These are phyloP conservation scores for Botryotinia convoluta DNA, from an alignment of 2,329 filamentous ascomycete species.

Conservation along the genomic window DNA sequence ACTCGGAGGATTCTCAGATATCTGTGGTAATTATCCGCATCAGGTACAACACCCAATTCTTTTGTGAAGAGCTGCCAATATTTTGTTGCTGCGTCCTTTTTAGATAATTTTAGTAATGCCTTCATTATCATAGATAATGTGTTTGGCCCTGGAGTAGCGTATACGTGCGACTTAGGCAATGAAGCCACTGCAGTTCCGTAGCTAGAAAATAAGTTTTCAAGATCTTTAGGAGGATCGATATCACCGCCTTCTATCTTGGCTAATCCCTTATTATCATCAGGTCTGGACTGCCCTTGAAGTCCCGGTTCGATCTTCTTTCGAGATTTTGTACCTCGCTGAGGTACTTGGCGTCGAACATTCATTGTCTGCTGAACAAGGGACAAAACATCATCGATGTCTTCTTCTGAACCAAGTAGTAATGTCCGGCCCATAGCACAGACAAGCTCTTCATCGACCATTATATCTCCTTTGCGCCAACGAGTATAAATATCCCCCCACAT, in stretches of 20 bases:
- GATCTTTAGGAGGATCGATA: not conserved
- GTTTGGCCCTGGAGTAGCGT: conserved; percentile 51
- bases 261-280: not conserved
- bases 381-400: conserved; percentile 70
- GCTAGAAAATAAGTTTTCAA: not conserved
- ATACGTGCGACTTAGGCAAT: conserved; percentile 30
- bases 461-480: conserved; percentile 69
- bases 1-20: conserved; percentile 66
- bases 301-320: conserved; percentile 11
- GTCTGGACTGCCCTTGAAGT: conserved; percentile 9
- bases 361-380: conserved; percentile 79
- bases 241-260: not conserved
- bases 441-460: conserved; percentile 74
- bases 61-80: conserved; percentile 78
- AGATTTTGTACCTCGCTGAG: conserved; percentile 14
- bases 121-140: conserved; percentile 68
- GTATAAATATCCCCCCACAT: conserved; percentile 78
- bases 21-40: conserved; percentile 65
- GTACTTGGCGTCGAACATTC: conserved; percentile 58
- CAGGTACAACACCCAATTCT: conserved; percentile 63
- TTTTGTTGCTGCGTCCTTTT: conserved; percentile 58
- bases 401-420: conserved; percentile 62
- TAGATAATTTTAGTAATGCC: conserved; percentile 58
- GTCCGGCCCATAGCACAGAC: conserved; percentile 79
- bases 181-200: not conserved